phyloP scores from a whole-genome alignment of 768 basidiomycete genomes.

The Trametes maxima region DNA sequence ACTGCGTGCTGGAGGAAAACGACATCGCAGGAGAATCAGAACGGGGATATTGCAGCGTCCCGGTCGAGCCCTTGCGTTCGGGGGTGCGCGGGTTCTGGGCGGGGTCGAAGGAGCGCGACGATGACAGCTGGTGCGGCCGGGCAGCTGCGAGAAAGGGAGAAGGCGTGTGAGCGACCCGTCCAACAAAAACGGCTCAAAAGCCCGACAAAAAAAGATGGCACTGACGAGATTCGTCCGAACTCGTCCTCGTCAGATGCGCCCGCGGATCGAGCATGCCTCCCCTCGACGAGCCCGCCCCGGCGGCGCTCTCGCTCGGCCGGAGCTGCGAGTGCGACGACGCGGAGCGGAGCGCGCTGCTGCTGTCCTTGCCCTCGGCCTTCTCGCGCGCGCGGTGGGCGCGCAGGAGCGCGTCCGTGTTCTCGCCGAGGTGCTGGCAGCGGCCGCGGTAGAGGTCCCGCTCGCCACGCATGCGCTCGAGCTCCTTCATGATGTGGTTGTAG shows the following conservation, averaged over 20 bases:
- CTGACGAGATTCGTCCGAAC: conserved; percentile 41
- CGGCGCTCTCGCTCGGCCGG: conserved; percentile 28
- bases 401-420: conserved; percentile 49
- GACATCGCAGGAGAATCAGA: conserved; percentile 12
- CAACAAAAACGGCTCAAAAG: neutral
- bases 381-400: conserved; percentile 34
- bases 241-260: conserved; percentile 26
- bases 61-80: conserved; percentile 29
- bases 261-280: conserved; percentile 31
- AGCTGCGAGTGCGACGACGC: conserved; percentile 35
- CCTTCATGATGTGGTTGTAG: conserved; percentile 80
- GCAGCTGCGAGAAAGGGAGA: conserved; percentile 2
- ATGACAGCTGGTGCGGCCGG: conserved; percentile 17
- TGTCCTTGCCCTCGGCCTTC: conserved; percentile 32
- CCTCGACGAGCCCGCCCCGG: conserved; percentile 15
- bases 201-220: neutral
- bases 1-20: neutral
- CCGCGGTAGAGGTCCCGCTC: conserved; percentile 70
- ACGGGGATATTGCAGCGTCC: conserved; percentile 10
- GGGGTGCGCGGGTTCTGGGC: conserved; percentile 19
- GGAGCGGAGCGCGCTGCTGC: conserved; percentile 31
- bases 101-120: conserved; percentile 21
- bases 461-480: conserved; percentile 78
- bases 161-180: neutral
- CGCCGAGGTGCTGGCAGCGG: conserved; percentile 37